phyloP scores from a whole-genome alignment of 495 filamentous ascomycete genomes.

The Daldinia caldariorum region DNA sequence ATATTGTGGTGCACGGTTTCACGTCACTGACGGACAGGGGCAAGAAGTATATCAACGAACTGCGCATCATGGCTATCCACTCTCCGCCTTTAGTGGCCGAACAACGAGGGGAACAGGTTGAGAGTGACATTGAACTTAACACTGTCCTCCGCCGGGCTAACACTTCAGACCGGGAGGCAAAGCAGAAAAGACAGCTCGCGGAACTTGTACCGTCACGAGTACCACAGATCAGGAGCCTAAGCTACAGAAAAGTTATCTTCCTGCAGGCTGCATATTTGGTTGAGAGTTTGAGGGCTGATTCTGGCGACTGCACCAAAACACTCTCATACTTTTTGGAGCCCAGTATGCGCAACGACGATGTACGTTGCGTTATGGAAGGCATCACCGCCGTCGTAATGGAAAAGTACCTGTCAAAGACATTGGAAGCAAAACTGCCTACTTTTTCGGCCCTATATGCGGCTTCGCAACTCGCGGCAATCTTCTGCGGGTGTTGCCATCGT shows the following conservation, averaged over 20 bases:
- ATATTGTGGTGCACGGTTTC: constrained; percentile 93
- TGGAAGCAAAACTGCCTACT: constrained; percentile 72
- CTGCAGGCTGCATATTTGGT: constrained; percentile 86
- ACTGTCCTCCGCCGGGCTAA: constrained; percentile 86
- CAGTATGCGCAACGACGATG: constrained; percentile 77
- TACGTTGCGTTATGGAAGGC: constrained; percentile 86
- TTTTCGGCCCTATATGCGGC: constrained; percentile 90
- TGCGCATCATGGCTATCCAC: constrained; percentile 83
- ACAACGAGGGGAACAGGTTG: constrained; percentile 82
- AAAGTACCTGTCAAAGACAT: constrained; percentile 75
- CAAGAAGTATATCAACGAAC: constrained; percentile 72
- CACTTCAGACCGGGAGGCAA: constrained; percentile 75
- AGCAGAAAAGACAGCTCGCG: constrained; percentile 81
- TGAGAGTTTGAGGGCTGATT: constrained; percentile 81
- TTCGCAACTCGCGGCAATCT: constrained; percentile 82
- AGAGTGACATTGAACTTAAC: constrained; percentile 96
- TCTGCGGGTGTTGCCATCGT: constrained; percentile 89
- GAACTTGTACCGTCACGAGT: constrained; percentile 77
- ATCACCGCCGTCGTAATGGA: constrained; percentile 78
- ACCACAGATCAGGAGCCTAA: constrained; percentile 78
- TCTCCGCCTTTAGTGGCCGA: constrained; percentile 86
- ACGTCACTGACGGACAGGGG: constrained; percentile 73
- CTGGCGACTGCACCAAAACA: constrained; percentile 87
- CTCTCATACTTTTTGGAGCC: constrained; percentile 92
- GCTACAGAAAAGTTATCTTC: constrained; percentile 89